Conservation (phyloP, 306 rosid species). For the Crataegus laevigata region DNA sequence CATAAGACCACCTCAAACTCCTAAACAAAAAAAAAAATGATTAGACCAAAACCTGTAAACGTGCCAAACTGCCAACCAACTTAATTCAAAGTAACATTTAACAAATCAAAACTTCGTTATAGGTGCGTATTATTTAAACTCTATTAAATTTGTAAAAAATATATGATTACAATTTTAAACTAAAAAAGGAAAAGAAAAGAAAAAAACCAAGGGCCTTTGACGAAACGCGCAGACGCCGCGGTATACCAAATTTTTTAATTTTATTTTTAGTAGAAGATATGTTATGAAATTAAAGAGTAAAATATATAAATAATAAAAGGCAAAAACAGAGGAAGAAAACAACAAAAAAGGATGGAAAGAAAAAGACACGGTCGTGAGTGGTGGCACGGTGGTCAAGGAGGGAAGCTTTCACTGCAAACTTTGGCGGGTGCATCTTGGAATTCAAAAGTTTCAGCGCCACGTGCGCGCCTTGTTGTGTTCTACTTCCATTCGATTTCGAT, state of each 20-base stretch:
- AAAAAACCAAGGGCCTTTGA: neutral
- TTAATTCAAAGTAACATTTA: too few relatives aligned
- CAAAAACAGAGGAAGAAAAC: neutral
- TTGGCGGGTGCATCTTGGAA: constrained; percentile 1
- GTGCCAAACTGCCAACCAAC: neutral
- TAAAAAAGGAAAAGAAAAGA: too few relatives aligned
- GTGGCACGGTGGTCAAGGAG: neutral
- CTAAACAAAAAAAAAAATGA: neutral
- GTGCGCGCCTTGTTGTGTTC: neutral
- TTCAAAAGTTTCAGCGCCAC: constrained; percentile 4
- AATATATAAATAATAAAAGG: neutral
- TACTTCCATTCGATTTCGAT: neutral
- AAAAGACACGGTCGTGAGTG: neutral
- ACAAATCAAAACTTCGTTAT: too few relatives aligned
- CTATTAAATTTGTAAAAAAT: too few relatives aligned
- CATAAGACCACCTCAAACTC: neutral
- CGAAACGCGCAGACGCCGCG: neutral
- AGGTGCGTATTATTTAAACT: too few relatives aligned
- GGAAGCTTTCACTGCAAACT: neutral
- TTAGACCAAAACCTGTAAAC: neutral
- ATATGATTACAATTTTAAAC: too few relatives aligned
- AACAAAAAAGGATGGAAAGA: neutral
- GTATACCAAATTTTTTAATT: neutral
- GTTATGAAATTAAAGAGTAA: neutral
- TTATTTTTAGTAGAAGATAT: neutral